Conservation (phyloP, 192 early-diverging fungal species). For the Pilobolus umbonatus region DNA sequence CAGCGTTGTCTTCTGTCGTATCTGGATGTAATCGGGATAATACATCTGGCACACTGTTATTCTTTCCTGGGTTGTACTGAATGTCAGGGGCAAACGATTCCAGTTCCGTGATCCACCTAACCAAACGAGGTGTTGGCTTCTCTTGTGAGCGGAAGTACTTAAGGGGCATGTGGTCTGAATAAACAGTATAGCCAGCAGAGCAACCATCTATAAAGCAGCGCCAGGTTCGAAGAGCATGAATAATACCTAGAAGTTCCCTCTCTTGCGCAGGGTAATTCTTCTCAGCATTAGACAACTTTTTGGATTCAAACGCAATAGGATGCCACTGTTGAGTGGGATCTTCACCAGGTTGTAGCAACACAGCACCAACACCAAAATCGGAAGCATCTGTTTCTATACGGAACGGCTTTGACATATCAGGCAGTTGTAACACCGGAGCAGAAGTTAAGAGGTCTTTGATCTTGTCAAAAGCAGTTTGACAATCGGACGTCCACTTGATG, state of each 20-base stretch:
- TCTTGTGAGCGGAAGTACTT: conserved; percentile 1
- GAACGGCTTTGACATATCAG: too few relatives aligned
- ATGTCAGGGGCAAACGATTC: conserved; percentile 8
- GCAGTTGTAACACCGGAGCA: too few relatives aligned
- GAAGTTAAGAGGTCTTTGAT: too few relatives aligned
- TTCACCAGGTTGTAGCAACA: too few relatives aligned
- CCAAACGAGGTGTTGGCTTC: not conserved
- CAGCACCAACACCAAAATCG: too few relatives aligned
- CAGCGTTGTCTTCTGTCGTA: too few relatives aligned
- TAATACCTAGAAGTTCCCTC: conserved; percentile 7
- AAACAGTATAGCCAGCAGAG: not conserved
- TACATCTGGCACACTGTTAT: conserved; percentile 2
- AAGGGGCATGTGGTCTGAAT: conserved; percentile 6
- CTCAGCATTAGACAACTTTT: conserved; percentile 26
- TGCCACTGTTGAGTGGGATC: too few relatives aligned
- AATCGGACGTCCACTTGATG: too few relatives aligned
- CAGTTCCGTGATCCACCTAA: conserved; percentile 4
- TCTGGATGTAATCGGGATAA: not conserved
- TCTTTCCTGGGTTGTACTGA: conserved; percentile 10
- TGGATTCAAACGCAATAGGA: conserved; percentile 32
- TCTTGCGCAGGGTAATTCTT: conserved; percentile 29
- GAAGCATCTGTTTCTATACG: too few relatives aligned
- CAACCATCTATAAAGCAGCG: conserved; percentile 6
- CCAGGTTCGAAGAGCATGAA: conserved; percentile 13
- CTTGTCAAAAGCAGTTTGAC: too few relatives aligned